Conservation (phyloP, 2,329 filamentous ascomycete genomes). For the Ciborinia camelliae region DNA sequence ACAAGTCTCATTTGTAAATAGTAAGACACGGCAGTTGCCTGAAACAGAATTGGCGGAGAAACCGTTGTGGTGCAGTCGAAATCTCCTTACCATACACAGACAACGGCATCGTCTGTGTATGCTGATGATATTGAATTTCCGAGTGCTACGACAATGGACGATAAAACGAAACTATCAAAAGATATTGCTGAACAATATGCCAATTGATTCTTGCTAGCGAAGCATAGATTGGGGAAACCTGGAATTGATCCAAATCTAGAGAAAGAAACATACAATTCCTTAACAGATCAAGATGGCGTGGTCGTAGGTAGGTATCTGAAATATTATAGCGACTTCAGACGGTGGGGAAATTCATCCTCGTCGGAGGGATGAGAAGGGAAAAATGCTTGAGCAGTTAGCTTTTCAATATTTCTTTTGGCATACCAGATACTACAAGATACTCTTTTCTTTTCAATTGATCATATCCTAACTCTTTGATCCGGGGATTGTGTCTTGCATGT, state of each 20-base stretch:
- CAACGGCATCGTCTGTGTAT: too few relatives aligned
- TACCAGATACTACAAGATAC: background rate
- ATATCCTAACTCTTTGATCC: background rate
- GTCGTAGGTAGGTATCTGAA: background rate
- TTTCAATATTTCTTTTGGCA: background rate
- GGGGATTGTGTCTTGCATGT: background rate
- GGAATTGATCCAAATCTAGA: background rate
- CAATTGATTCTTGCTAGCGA: background rate
- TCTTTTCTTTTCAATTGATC: background rate
- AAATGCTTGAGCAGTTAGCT: background rate
- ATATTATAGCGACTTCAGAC: background rate
- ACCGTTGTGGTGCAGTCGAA: constrained; percentile 36
- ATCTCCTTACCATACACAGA: too few relatives aligned
- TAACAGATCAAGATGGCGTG: background rate
- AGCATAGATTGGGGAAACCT: background rate
- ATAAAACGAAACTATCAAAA: background rate
- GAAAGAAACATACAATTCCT: background rate
- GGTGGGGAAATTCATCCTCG: background rate
- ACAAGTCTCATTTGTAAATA: constrained; percentile 42
- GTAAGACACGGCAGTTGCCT: constrained; percentile 40
- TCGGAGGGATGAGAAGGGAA: background rate
- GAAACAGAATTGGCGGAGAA: too few relatives aligned
- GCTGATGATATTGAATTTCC: too few relatives aligned
- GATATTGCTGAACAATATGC: background rate
- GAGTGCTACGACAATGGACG: too few relatives aligned